Evolutionary conservation across 257 asterid genomes (phyloP).

Genomic region (Fraxinus pennsylvanica): DNA sequence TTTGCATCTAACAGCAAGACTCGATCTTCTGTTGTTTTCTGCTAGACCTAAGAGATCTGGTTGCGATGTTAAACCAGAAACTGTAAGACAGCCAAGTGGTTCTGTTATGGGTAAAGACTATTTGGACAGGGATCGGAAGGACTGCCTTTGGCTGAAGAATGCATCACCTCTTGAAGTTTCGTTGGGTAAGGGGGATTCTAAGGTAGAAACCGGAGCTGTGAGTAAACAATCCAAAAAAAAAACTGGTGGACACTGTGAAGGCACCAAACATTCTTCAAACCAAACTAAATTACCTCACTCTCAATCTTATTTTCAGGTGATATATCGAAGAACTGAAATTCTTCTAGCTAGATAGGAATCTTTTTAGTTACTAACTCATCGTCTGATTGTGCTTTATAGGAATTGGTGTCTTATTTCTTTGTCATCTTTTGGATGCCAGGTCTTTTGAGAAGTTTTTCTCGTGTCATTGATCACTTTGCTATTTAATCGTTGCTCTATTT

Average conservation of each 20-base stretch:
- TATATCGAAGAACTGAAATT: not conserved
- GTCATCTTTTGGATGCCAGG: conserved; percentile 27
- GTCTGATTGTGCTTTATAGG: conserved; percentile 15
- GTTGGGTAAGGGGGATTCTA: conserved; percentile 35
- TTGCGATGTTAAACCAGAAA: conserved; percentile 63
- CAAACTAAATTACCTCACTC: conserved; percentile 47
- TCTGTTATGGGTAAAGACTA: conserved; percentile 40
- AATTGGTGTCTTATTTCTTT: conserved; percentile 23
- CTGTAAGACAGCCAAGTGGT: conserved; percentile 41
- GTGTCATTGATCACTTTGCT: conserved; percentile 23
- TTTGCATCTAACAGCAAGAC: not conserved
- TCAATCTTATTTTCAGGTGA: conserved; percentile 64
- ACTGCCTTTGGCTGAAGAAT: conserved; percentile 46
- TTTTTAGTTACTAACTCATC: conserved; percentile 5
- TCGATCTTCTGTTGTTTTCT: conserved; percentile 20
- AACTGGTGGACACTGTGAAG: conserved; percentile 32
- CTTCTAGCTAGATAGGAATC: not conserved
- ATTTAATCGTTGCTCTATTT: not conserved
- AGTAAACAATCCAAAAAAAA: conserved; percentile 43
- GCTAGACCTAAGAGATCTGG: conserved; percentile 84
- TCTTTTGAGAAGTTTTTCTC: conserved; percentile 30
- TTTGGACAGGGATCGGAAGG: conserved; percentile 43
- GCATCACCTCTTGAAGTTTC: conserved; percentile 55
- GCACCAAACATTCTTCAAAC: conserved; percentile 41
- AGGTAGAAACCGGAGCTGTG: conserved; percentile 36